Evolutionary conservation across 73 alveolate genomes (phyloP).

Genomic region (Stentor coeruleus): DNA sequence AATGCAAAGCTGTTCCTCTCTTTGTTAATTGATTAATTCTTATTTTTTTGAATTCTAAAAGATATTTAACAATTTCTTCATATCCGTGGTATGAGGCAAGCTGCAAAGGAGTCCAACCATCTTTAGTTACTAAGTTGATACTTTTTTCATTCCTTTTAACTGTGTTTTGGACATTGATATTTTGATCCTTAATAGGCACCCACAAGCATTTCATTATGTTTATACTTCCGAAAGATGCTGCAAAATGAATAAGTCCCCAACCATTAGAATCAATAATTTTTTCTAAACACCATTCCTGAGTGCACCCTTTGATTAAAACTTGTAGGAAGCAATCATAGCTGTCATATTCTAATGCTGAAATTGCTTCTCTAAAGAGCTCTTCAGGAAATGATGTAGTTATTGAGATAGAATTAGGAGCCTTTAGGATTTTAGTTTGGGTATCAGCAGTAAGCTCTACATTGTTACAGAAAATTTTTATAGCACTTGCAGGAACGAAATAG

Average conservation of each 20-base stretch:
- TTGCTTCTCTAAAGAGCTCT: neutral
- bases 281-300: neutral
- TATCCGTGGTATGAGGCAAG: neutral
- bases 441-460: neutral
- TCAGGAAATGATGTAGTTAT: neutral
- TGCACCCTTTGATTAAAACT: neutral
- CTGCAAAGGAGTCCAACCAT: neutral
- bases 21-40: slow-evolving; percentile 46
- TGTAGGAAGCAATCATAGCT: neutral
- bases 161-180: neutral
- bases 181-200: no score
- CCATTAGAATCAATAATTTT: neutral
- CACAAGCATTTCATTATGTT: no score
- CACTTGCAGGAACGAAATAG: neutral
- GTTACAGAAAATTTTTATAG: neutral
- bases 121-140: neutral
- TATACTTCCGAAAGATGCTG: neutral
- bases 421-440: neutral
- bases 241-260: neutral
- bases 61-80: neutral
- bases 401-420: neutral
- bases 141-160: neutral
- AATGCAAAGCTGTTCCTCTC: slow-evolving; percentile 63
- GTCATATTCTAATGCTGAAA: neutral
- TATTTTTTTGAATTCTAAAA: slow-evolving; percentile 26